These are phyloP conservation scores for Rachicladosporium sp. DNA, from an alignment of 2,329 filamentous ascomycete species.

Conservation along the genomic window DNA sequence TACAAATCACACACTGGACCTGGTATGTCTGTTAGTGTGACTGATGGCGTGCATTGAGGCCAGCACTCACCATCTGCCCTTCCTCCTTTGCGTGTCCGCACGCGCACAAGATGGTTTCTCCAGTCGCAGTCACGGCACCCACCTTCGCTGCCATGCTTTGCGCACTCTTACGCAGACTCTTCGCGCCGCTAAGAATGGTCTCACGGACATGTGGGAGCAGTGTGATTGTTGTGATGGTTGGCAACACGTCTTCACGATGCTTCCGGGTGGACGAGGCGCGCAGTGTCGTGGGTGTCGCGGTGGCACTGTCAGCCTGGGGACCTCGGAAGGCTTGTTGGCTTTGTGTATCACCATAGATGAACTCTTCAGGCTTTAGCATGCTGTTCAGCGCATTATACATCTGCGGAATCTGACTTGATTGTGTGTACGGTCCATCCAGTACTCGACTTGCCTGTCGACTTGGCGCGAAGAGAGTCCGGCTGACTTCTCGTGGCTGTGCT, in stretches of 20 bases:
- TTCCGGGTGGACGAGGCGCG: neutral
- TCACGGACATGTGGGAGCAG: slow-evolving; percentile 7
- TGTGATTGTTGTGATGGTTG: slow-evolving; percentile 2
- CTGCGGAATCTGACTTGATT: slow-evolving; percentile 11
- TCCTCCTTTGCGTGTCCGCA: slow-evolving; percentile 30
- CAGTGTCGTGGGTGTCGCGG: slow-evolving; percentile 2
- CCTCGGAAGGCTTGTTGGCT: slow-evolving; percentile 8
- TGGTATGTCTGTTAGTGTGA: slow-evolving; percentile 11
- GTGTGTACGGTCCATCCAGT: slow-evolving; percentile 10
- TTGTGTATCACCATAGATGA: slow-evolving; percentile 23
- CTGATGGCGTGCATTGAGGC: neutral
- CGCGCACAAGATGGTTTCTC: slow-evolving; percentile 26
- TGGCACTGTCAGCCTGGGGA: neutral
- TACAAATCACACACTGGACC: slow-evolving; percentile 34
- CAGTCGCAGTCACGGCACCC: slow-evolving; percentile 5
- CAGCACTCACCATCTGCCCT: slow-evolving; percentile 27
- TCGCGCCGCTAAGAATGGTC: slow-evolving; percentile 5
- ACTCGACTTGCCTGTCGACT: neutral
- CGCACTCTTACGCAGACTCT: slow-evolving; percentile 9
- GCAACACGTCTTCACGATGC: neutral
- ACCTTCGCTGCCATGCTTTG: slow-evolving; percentile 8
- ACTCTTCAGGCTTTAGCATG: slow-evolving; percentile 18
- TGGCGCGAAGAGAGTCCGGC: no score
- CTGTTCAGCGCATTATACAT: slow-evolving; percentile 15
- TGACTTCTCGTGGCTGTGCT: no score